phyloP scores from a whole-genome alignment of 441 rosid genomes.

The Syzygium malaccense region DNA sequence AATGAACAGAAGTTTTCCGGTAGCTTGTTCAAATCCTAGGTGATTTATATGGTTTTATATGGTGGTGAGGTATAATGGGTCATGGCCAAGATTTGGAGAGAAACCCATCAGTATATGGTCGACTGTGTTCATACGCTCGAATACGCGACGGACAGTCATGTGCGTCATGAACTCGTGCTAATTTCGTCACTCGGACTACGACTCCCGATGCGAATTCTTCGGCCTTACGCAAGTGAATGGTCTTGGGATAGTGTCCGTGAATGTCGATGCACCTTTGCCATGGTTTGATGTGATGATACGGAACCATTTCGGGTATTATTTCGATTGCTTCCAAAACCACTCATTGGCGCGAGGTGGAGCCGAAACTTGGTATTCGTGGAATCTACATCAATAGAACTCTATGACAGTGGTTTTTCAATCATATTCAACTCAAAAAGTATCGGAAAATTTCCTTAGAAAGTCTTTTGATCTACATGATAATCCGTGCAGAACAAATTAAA shows the following conservation, averaged over 20 bases:
- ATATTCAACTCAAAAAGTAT: not conserved
- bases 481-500: not conserved
- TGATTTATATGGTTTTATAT: not conserved
- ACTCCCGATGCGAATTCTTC: not conserved
- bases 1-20: not conserved
- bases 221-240: not conserved
- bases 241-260: not conserved
- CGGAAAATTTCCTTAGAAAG: not conserved
- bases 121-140: not conserved
- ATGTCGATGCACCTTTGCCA: not conserved
- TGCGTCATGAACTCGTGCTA: not conserved
- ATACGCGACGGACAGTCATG: not conserved
- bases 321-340: not conserved
- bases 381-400: not conserved
- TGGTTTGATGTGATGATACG: not conserved
- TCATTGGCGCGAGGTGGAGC: not conserved
- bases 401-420: not conserved
- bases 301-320: not conserved
- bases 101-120: not conserved
- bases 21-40: not conserved
- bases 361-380: not conserved
- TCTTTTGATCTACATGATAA: not conserved
- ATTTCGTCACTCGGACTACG: not conserved
- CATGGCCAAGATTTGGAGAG: not conserved
- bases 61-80: not conserved